These are phyloP conservation scores for Apophysomyces elegans DNA, from an alignment of 371 early-diverging fungal genomes.

Conservation along the genomic window DNA sequence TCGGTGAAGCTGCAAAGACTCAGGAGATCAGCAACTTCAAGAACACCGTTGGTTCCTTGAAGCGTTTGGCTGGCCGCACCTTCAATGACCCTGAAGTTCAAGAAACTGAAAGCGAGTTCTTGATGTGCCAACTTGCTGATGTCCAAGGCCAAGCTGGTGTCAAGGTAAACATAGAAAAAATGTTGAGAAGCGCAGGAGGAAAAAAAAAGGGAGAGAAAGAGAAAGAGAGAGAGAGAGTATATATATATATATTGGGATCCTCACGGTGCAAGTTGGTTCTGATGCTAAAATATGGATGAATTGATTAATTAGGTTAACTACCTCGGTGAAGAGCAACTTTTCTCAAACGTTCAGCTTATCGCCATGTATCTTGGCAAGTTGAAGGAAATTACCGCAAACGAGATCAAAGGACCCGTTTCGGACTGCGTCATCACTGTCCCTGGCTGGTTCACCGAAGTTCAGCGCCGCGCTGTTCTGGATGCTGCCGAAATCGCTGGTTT, in stretches of 20 bases:
- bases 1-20: conserved; percentile 96
- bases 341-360: conserved; percentile 88
- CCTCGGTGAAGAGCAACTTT: conserved; percentile 74
- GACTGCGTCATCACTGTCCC: conserved; percentile 96
- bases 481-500: conserved; percentile 93
- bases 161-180: conserved; percentile 50
- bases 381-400: conserved; percentile 85
- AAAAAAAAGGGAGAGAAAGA: conserved; percentile 12
- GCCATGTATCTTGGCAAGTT: conserved; percentile 95
- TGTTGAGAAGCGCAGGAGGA: conserved; percentile 11
- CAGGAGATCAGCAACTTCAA: conserved; percentile 95
- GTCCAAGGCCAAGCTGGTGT: conserved; percentile 88
- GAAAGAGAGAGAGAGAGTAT: neutral
- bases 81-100: conserved; percentile 88
- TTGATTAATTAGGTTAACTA: conserved; percentile 64
- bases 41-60: conserved; percentile 93
- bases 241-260: no score
- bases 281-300: no score
- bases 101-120: conserved; percentile 79
- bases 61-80: conserved; percentile 96
- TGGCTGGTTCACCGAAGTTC: conserved; percentile 93
- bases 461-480: conserved; percentile 88
- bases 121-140: conserved; percentile 81
- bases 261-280: no score
- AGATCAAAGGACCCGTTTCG: conserved; percentile 84